Conservation (phyloP, 169 alveolate genomes). For the Eimeria acervulina region DNA sequence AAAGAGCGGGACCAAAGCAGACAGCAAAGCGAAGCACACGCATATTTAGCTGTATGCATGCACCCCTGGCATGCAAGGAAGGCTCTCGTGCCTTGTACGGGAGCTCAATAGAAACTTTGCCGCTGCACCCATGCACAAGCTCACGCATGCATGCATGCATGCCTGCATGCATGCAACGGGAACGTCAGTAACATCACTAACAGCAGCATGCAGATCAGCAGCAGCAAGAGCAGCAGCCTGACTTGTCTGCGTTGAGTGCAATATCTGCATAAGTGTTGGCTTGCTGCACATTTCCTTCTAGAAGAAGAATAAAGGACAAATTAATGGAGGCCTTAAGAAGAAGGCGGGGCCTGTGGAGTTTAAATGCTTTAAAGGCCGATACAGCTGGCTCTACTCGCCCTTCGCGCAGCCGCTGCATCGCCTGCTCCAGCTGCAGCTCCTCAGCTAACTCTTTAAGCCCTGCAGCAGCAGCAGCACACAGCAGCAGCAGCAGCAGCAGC, state of each 20-base stretch:
- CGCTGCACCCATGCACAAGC: neutral
- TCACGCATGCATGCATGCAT: neutral
- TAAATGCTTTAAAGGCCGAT: constrained; percentile 92
- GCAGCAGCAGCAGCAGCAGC: constrained; percentile 13
- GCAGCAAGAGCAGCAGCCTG: neutral
- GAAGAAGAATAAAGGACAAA: constrained; percentile 93
- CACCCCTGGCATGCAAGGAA: neutral
- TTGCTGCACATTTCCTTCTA: constrained; percentile 88
- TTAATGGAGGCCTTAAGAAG: constrained; percentile 94
- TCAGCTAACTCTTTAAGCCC: constrained; percentile 92
- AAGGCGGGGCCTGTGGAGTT: constrained; percentile 89
- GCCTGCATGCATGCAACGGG: neutral
- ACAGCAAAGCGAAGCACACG: neutral
- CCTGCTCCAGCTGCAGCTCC: constrained; percentile 94
- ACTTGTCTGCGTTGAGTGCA: constrained; percentile 87
- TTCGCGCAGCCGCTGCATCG: constrained; percentile 90
- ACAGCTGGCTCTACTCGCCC: constrained; percentile 92
- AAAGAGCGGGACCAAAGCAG: neutral
- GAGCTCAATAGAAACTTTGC: neutral
- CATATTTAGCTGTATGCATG: neutral
- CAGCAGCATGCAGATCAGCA: neutral
- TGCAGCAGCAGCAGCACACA: constrained; percentile 25
- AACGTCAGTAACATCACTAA: neutral
- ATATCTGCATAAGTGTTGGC: constrained; percentile 95
- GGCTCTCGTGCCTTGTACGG: neutral